These are phyloP conservation scores for Combretum micranthum DNA, from an alignment of 345 rosid species.

Conservation along the genomic window DNA sequence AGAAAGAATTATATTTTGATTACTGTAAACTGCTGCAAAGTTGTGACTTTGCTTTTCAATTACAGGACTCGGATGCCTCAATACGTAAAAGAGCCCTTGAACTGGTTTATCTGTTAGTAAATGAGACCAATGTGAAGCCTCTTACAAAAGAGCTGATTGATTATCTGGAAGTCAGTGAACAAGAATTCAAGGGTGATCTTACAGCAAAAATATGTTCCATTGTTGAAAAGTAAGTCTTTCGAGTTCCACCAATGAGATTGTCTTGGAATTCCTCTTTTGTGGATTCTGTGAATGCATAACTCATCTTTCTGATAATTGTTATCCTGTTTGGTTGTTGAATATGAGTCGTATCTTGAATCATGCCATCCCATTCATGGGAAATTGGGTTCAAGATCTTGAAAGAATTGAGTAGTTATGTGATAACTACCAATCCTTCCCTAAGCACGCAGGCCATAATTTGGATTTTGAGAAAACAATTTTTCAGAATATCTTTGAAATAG, in stretches of 20 bases:
- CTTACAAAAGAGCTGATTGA: slow-evolving; percentile 89
- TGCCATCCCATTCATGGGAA: too few species aligned
- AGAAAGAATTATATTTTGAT: slow-evolving; percentile 1
- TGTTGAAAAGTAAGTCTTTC: slow-evolving; percentile 90
- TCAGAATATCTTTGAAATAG: too few species aligned
- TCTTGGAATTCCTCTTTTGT: not conserved
- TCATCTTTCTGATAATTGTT: too few species aligned
- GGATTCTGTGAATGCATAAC: not conserved
- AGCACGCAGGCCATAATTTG: too few species aligned
- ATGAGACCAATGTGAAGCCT: slow-evolving; percentile 86
- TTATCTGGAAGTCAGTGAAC: slow-evolving; percentile 91
- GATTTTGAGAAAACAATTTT: too few species aligned
- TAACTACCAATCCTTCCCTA: too few species aligned
- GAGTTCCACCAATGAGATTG: too few species aligned
- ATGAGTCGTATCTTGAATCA: too few species aligned
- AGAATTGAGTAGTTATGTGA: too few species aligned
- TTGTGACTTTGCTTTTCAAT: slow-evolving; percentile 23
- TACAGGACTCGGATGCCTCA: slow-evolving; percentile 97
- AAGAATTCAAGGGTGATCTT: slow-evolving; percentile 96
- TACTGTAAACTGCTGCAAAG: slow-evolving; percentile 3
- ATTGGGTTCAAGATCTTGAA: too few species aligned
- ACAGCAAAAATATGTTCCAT: slow-evolving; percentile 96
- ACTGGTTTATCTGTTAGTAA: slow-evolving; percentile 76
- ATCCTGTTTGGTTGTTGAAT: too few species aligned
- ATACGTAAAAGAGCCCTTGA: slow-evolving; percentile 97